phyloP scores from a whole-genome alignment of 208 protist species.

The Trypanosoma vivax region DNA sequence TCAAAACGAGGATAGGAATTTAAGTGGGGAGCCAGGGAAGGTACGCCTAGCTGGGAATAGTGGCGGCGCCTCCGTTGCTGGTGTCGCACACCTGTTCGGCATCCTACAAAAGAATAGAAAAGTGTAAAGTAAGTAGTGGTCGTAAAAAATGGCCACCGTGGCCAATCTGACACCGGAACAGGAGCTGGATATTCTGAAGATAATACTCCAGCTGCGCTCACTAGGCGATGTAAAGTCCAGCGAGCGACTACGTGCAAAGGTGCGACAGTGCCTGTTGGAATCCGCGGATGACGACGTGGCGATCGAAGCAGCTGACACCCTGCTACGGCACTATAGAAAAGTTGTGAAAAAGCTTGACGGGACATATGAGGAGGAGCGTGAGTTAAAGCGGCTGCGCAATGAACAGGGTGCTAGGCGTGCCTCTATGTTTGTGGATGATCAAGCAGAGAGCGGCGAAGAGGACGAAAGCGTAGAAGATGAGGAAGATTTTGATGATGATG shows the following conservation, averaged over 20 bases:
- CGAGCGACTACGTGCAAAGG: constrained; percentile 46
- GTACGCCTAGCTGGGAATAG: too few relatives aligned
- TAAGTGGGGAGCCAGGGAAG: too few relatives aligned
- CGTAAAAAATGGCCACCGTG: neutral
- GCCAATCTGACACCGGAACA: constrained; percentile 38
- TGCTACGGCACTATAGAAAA: constrained; percentile 37
- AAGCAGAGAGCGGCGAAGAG: constrained; percentile 60
- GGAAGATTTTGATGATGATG: constrained; percentile 2
- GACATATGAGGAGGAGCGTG: constrained; percentile 44
- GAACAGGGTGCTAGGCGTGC: constrained; percentile 27
- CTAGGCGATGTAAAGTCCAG: constrained; percentile 44
- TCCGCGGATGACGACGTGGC: constrained; percentile 36
- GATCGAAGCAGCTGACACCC: constrained; percentile 29
- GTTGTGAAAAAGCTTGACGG: constrained; percentile 59
- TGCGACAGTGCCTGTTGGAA: constrained; percentile 38
- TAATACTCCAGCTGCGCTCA: constrained; percentile 43
- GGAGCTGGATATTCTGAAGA: constrained; percentile 52
- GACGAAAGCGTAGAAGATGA: constrained; percentile 35
- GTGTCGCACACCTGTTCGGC: neutral
- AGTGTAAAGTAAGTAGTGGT: neutral
- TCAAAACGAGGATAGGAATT: too few relatives aligned
- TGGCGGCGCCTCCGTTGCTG: too few relatives aligned
- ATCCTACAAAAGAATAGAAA: neutral
- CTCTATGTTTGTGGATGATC: constrained; percentile 46
- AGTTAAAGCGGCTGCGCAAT: constrained; percentile 37